A percentile compares a stretch with the other conserved stretches of the same genome.
These are phyloP conservation scores for Lepidium didymum DNA, from an alignment of 345 rosid species.

Conservation along the genomic window DNA sequence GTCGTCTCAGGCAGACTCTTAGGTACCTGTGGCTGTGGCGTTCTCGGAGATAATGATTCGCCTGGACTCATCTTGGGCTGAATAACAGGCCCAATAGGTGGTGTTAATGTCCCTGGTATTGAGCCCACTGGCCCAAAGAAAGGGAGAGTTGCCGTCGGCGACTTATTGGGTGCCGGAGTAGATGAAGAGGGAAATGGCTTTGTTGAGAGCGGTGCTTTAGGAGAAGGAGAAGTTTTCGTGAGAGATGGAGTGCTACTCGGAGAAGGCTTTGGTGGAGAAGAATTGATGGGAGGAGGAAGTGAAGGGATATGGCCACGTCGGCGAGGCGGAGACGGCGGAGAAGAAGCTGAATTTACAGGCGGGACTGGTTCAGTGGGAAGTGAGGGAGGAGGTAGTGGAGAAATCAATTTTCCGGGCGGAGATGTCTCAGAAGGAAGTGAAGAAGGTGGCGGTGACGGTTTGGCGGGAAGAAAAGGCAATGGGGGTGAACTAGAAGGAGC, in stretches of 20 bases:
- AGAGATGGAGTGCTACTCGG: slow-evolving; percentile 6
- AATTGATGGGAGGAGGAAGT: slow-evolving; percentile 10
- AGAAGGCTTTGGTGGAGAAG: slow-evolving; percentile 24
- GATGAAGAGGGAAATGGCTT: slow-evolving; percentile 15
- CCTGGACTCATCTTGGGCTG: slow-evolving; percentile 19
- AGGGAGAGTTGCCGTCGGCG: slow-evolving; percentile 18
- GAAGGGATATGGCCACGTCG: slow-evolving; percentile 15
- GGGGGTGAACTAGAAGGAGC: slow-evolving; percentile 21
- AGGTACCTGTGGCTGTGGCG: slow-evolving; percentile 21
- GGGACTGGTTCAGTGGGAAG: slow-evolving; percentile 1
- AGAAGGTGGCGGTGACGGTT: slow-evolving; percentile 24
- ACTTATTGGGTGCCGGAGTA: slow-evolving; percentile 18
- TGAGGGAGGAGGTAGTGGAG: slow-evolving; percentile 18
- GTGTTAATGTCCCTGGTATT: not conserved
- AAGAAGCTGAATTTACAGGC: not conserved
- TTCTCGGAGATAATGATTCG: slow-evolving; percentile 6
- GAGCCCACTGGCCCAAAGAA: slow-evolving; percentile 25
- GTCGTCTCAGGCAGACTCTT: slow-evolving; percentile 28
- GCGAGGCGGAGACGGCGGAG: slow-evolving; percentile 19
- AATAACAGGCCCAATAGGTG: slow-evolving; percentile 7
- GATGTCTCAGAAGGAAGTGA: not conserved
- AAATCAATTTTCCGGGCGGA: not conserved
- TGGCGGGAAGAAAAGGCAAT: slow-evolving; percentile 21
- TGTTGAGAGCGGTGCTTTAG: slow-evolving; percentile 1
- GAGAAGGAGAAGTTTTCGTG: slow-evolving; percentile 15